Evolutionary conservation across 768 basidiomycete species (phyloP), one percentile per base, ranked within the genome.

Genomic region (Sporobolomyces phaffii): DNA sequence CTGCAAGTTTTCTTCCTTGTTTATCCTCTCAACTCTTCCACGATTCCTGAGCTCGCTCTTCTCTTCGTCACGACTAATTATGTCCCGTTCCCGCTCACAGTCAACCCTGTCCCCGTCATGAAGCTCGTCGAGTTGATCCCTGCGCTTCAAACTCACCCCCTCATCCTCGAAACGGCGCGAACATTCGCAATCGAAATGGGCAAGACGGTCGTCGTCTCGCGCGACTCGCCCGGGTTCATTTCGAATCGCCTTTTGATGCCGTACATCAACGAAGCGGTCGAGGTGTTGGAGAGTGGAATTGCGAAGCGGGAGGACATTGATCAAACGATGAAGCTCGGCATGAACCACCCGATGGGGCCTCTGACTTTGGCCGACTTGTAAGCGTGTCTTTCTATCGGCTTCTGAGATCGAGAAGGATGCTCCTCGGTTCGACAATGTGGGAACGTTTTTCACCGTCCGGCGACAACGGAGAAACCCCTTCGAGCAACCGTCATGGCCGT

Each of bases 61-160:
- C 24, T 40, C 24, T 41, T 24, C 48, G 11, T 26, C 26, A 26
- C 10, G 34, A 18, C 24, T 11, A 13, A 43, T 26, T 28, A 8
- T 45, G 38, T 43, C 18, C 31, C 34, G n/a, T 18, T n/a, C 14
- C 3, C 10, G 22, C 24, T 1, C 26, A 17, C 51, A 70, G 64
- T 96, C 81, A 94, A 97, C 75, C 93, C 93, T 6, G 93, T 96
- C 6, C 93, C 93, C 4, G 89, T 94, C 36, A 96, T 96, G 92
- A 89, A 88, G 87, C 80, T 96, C 9, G 91, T 96, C n/a, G 93
- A 98, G 77, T 80, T 98, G 8, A 96, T 98, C 58, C 85, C 93
- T 2, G 91, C 88, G 4, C 82, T 96, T 13, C 93, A 98, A 84
- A 94, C 93, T 3, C 86, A 87, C 11, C 79, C 81, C 29, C 83